These are phyloP conservation scores for Fusarium keratoplasticum DNA, from an alignment of 2,329 filamentous ascomycete genomes.

Conservation along the genomic window DNA sequence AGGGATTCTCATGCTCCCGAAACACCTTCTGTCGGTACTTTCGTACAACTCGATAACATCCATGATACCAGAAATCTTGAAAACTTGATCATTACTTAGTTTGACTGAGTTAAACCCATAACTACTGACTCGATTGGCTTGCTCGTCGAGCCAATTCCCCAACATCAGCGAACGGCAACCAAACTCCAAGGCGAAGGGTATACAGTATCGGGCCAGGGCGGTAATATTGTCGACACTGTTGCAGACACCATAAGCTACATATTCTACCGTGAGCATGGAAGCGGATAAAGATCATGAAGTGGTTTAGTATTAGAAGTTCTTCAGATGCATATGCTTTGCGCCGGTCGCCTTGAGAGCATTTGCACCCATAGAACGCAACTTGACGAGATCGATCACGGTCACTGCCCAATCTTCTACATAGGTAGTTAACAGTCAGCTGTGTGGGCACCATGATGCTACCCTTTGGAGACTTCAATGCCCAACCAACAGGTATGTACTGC, in stretches of 20 bases:
- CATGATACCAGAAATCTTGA: slow-evolving; percentile 66
- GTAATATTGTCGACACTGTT: not conserved
- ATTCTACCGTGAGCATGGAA: not conserved
- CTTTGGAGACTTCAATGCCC: not conserved
- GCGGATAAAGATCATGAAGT: not conserved
- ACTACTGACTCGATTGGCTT: slow-evolving; percentile 74
- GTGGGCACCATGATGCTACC: not conserved
- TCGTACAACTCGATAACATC: slow-evolving; percentile 69
- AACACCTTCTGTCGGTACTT: slow-evolving; percentile 54
- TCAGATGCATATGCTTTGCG: not conserved
- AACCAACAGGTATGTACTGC: not conserved
- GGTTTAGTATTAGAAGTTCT: not conserved
- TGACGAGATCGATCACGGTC: too few species aligned
- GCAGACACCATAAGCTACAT: not conserved
- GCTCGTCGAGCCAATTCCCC: slow-evolving; percentile 76
- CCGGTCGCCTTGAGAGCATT: not conserved
- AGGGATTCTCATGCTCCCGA: not conserved
- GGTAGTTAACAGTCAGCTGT: not conserved
- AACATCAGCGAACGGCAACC: slow-evolving; percentile 70
- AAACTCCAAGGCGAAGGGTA: slow-evolving; percentile 52
- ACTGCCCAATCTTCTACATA: not conserved
- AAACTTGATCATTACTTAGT: slow-evolving; percentile 64
- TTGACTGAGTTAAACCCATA: slow-evolving; percentile 73
- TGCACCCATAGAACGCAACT: too few species aligned
- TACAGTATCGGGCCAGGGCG: not conserved